Evolutionary conservation across 2,329 filamentous ascomycete genomes (phyloP).

Genomic region (Claviceps maximensis): DNA sequence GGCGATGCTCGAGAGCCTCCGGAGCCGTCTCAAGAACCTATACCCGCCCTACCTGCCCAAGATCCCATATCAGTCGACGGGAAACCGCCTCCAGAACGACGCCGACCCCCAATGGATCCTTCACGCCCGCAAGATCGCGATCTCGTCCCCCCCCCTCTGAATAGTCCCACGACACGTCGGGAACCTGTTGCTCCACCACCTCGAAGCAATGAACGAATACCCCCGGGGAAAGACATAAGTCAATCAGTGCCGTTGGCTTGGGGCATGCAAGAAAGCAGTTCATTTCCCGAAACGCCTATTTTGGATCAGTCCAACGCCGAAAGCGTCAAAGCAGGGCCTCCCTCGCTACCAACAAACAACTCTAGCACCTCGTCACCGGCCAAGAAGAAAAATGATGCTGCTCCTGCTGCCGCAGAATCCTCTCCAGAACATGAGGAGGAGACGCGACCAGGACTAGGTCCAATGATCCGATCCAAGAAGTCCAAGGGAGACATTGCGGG

Average conservation of each 20-base stretch:
- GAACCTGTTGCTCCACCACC: constrained; percentile 35
- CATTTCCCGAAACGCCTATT: constrained; percentile 12
- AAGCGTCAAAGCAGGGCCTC: constrained; percentile 4
- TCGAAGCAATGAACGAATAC: constrained; percentile 36
- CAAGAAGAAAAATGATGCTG: constrained; percentile 16
- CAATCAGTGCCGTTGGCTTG: background rate
- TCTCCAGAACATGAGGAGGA: constrained; percentile 20
- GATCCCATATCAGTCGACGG: constrained; percentile 16
- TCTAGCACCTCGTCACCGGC: constrained; percentile 13
- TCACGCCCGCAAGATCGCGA: constrained; percentile 40
- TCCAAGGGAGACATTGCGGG: constrained; percentile 62
- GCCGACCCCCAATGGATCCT: constrained; percentile 53
- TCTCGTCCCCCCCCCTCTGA: constrained; percentile 44
- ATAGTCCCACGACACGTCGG: constrained; percentile 34
- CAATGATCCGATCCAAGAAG: constrained; percentile 77
- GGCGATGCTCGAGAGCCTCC: constrained; percentile 12
- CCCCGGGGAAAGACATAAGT: constrained; percentile 29
- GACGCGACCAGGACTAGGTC: constrained; percentile 62
- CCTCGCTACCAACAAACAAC: constrained; percentile 5
- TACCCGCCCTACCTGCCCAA: background rate
- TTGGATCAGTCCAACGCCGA: constrained; percentile 6
- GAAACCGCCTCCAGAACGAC: constrained; percentile 46
- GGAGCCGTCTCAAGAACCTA: constrained; percentile 9
- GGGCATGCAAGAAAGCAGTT: constrained; percentile 14
- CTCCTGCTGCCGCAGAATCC: constrained; percentile 12